Base-by-base conservation (phyloP, 1,284 basidiomycete genomes). In the Xerocomus nothofagi region DNA sequence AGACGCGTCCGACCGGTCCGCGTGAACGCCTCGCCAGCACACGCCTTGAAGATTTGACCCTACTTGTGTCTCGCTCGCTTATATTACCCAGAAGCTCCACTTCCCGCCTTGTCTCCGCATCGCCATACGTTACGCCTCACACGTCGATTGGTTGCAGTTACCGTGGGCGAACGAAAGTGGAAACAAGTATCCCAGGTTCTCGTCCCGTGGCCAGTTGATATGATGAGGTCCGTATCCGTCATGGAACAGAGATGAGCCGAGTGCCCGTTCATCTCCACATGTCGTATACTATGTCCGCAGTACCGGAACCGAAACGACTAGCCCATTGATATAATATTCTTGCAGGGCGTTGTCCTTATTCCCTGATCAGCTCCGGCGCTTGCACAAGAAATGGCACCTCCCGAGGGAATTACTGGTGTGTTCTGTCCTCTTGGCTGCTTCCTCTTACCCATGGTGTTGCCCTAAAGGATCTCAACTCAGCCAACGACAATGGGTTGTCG, bases 401-500 rank as follows among this genome's bases (percentile, higher is more conserved):
- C 64, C 26, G 24, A 51, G 33, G 70, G 71, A 59, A 69, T 70
- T 23, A 75, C 73, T 24, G 71, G 73, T 74, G 7, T 39, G 69
- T 58, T 15, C 29, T 40, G 4, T 39, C 40, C n/a, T 24, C n/a
- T 49, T 24, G n/a, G 40, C 11, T 3, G 20, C 17, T 34, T 39
- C 29, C 14, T 36, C 18, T 31, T 12, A 46, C 27, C 5, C 15
- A 14, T 30, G 26, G 17, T 39, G 39, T 29, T 39, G 6, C 7
- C 33, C 8, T 32, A 23, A 47, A 82, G 80, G 75, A 47, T 61
- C 74, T 44, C 72, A 82, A 51, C 71, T 84, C 38, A 67, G 69
- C 20, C 69, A 67, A 51, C 68, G 66, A 33, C 67, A 74, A 58
- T 81, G 80, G 79, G 64, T 58, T 12, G 81, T 77, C 59, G 77